Percentiles rank a stretch among this genome's conserved stretches.
phyloP scores from a whole-genome alignment of 2,329 filamentous ascomycete species.

The Fusarium vanettenii region DNA sequence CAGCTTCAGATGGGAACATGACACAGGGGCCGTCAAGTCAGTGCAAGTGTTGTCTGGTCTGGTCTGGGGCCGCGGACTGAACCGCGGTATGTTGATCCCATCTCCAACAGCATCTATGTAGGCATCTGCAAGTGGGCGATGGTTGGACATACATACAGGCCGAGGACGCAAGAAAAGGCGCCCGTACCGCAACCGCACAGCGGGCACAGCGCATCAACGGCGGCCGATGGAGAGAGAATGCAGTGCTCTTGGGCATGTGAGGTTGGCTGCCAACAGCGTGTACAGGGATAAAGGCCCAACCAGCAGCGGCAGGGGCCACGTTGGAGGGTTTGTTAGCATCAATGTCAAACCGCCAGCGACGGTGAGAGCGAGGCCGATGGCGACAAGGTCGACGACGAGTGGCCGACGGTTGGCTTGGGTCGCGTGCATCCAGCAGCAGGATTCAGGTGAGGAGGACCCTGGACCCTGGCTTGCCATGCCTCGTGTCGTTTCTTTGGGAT shows the following conservation, averaged over 20 bases:
- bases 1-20: conserved; percentile 29
- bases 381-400: conserved; percentile 36
- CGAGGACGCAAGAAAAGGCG: not conserved
- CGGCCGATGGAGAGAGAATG: conserved; percentile 9
- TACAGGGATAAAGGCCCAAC: conserved; percentile 31
- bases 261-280: conserved; percentile 9
- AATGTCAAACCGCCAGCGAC: conserved; percentile 45
- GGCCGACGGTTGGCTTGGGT: conserved; percentile 41
- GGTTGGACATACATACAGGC: conserved; percentile 6
- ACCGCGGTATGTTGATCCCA: conserved; percentile 9
- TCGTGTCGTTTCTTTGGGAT: conserved; percentile 30
- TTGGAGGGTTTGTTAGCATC: conserved; percentile 40
- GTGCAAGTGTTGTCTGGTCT: conserved; percentile 4
- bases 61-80: conserved; percentile 4
- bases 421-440: conserved; percentile 42
- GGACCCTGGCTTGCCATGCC: conserved; percentile 38
- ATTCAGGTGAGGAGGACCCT: conserved; percentile 45
- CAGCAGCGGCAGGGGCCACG: conserved; percentile 39
- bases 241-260: conserved; percentile 19
- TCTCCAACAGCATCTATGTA: conserved; percentile 10
- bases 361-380: conserved; percentile 38
- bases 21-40: conserved; percentile 5
- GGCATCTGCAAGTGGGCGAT: conserved; percentile 14
- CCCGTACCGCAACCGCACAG: conserved; percentile 3
- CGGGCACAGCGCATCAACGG: conserved; percentile 17